Conservation (phyloP, 108 stramenopile genomes). For the Epithemia pelagica region DNA sequence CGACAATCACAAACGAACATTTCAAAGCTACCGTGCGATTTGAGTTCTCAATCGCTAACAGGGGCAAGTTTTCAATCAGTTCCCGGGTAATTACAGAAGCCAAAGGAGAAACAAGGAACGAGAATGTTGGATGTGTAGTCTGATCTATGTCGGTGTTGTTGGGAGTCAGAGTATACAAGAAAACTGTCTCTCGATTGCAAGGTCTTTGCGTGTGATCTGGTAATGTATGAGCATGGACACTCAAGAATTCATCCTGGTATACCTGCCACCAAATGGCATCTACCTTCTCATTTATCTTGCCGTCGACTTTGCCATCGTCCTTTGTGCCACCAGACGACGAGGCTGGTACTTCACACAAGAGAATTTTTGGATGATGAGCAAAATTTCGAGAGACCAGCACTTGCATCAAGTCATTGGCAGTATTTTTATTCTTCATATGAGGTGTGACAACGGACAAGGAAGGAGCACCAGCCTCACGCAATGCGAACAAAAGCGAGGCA, state of each 20-base stretch:
- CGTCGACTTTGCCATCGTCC: not conserved
- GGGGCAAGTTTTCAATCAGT: not conserved
- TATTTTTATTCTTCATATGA: not conserved
- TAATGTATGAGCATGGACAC: constrained; percentile 36
- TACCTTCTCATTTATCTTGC: constrained; percentile 2
- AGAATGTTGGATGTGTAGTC: too few species aligned
- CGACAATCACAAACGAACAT: not conserved
- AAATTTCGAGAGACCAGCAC: constrained; percentile 7
- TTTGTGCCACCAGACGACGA: not conserved
- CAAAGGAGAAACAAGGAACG: not conserved
- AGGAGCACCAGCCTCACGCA: constrained; percentile 42
- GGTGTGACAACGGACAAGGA: constrained; percentile 22
- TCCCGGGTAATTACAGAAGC: not conserved
- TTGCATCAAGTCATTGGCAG: not conserved
- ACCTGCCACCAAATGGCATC: constrained; percentile 55
- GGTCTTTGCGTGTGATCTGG: too few species aligned
- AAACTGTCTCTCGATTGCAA: not conserved
- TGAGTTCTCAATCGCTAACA: not conserved
- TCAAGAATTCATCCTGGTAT: constrained; percentile 48
- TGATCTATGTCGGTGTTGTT: too few species aligned
- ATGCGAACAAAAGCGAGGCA: constrained; percentile 41
- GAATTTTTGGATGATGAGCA: constrained; percentile 21
- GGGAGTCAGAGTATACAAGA: not conserved
- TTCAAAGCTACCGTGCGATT: not conserved
- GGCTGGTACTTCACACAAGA: constrained; percentile 36